These are phyloP conservation scores for Tausonia pullulans DNA, from an alignment of 1,284 basidiomycete genomes.

Conservation along the genomic window DNA sequence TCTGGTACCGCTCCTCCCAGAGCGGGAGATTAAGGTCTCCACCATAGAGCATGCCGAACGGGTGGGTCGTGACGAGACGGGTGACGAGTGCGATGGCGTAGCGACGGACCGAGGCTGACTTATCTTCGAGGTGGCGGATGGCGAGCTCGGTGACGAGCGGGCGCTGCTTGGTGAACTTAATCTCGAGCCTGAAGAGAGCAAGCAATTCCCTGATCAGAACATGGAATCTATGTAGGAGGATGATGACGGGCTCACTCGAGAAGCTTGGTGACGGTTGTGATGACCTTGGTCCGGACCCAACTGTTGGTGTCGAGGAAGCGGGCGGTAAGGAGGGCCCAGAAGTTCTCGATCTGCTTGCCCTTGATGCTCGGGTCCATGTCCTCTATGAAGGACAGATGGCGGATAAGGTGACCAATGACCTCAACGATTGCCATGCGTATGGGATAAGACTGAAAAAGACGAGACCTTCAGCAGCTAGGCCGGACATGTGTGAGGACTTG, in stretches of 20 bases:
- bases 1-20: conserved; percentile 61
- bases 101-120: conserved; percentile 76
- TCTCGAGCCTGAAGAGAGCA: conserved; percentile 46
- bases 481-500: background rate
- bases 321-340: conserved; percentile 75
- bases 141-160: conserved; percentile 63
- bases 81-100: conserved; percentile 67
- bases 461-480: conserved; percentile 1
- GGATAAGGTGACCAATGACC: conserved; percentile 68
- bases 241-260: conserved; percentile 42
- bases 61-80: conserved; percentile 75
- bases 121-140: conserved; percentile 76
- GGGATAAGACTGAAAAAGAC: conserved; percentile 60
- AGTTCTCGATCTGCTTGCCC: conserved; percentile 68
- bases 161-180: conserved; percentile 80
- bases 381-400: conserved; percentile 54
- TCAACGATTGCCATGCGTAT: conserved; percentile 91
- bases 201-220: background rate
- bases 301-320: conserved; percentile 79
- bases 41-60: conserved; percentile 74
- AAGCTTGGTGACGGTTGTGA: conserved; percentile 59
- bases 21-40: conserved; percentile 62
- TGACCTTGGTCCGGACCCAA: conserved; percentile 82
- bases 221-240: background rate
- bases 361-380: conserved; percentile 49